Evolutionary conservation across 2,329 filamentous ascomycete genomes (phyloP), one percentile per base, ranked within the genome.

Genomic region (Monosporascus sp.): DNA sequence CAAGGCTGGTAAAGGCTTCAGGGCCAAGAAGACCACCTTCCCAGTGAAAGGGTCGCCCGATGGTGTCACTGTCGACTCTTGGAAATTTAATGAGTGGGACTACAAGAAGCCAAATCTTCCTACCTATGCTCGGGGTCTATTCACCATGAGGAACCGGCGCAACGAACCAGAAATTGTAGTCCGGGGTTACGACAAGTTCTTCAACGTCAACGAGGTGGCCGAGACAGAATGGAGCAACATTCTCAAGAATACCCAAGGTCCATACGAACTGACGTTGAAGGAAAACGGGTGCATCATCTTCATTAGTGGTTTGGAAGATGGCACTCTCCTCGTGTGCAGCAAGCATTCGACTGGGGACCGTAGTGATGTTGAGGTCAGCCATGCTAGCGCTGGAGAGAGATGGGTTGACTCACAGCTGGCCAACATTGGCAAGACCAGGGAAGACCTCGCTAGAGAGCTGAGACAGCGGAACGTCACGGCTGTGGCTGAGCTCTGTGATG

Each of bases 231-330:
- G 94, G 94, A 70, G 76, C 17, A 89, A 87, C 64, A 90, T 99
- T 55, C 77, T 87, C 65, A 71, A 72, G 27, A 80, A 88, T 52
- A 97, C 94, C 1, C 75, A 83, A 58, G 91, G 90, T 0, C 94
- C 94, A 0, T 99, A 97, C 63, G 94, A 99, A 72, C 75, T 99
- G 52, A 97, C 91, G 53, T 83, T 97, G 50, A 99, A 99, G 74
- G 94, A 99, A 72, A 99, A 99, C 65, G 94, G 94, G n/a, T 99
- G 94, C 71, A 99, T 99, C 70, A 97, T 99, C 61, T 99, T 99
- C 74, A 85, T 99, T 45, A 87, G 91, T 17, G 94, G 92, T 15
- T 77, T 99, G 22, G 89, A 95, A 64, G 92, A 97, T 63, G 92
- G 84, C 37, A 90, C 89, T 1, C 76, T 99, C 9, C 77, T 99